Base-by-base conservation (phyloP, 495 filamentous ascomycete genomes). In the Aspergillus panamensis region DNA sequence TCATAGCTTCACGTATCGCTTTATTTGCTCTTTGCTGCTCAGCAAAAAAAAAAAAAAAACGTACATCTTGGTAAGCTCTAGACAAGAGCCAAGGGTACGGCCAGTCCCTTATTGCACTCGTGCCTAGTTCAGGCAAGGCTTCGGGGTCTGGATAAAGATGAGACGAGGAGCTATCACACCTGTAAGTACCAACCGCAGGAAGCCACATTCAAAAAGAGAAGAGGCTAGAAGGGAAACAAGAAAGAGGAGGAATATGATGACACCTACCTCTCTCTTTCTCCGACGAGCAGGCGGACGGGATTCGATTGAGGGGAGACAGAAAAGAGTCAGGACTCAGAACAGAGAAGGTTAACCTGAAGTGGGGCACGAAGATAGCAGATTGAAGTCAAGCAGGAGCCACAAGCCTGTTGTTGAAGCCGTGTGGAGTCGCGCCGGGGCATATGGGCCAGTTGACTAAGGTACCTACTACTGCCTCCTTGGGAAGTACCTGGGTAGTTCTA, bases 31-130 rank as follows among this genome's bases (percentile, higher is more conserved):
- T 19, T 9, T 30, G 33, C 25, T 33, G 10, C 14, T 25, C 25
- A 25, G 25, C 21, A 9, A 19, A 45, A 31, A 32, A 9, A 19
- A 45, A 31, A 16, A 44, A 16, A 29, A 20, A 16, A 67, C 71
- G 60, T 65, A 75, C 73, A 75, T 75, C 42, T 67, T 73, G 58
- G 55, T 55, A 58, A 51, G 53, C 53, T 56, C 61, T 61, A 56
- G 48, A 56, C 44, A 60, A 64, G 64, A 63, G 60, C 58, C 39
- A 57, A 40, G 25, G 17, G 31, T 48, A 54, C 58, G 57, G 42
- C 56, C 54, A 60, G 49, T 57, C 60, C 64, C 59, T 65, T 45
- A 13, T 55, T 47, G 60, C 53, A 48, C 42, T 55, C 30, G 54
- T 58, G 55, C 62, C 55, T 51, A 13, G 31, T 17, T 8, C 39